These are phyloP conservation scores for Ceratonia siliqua DNA, from an alignment of 306 rosid genomes.

Conservation along the genomic window DNA sequence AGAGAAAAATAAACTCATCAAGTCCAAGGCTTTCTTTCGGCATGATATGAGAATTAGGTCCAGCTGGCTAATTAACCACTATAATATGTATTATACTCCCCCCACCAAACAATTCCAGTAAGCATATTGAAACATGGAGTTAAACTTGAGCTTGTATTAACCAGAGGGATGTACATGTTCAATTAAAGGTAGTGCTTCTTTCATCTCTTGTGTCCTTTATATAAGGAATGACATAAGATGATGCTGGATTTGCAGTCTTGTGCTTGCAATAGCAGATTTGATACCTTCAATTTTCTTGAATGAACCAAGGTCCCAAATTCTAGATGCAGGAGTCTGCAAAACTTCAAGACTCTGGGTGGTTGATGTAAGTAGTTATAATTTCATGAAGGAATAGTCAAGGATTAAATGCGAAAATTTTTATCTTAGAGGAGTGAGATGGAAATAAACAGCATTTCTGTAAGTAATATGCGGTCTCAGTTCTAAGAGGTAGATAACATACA, in stretches of 20 bases:
- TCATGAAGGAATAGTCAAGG: constrained; percentile 14
- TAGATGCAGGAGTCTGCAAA: neutral
- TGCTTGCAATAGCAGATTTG: constrained; percentile 3
- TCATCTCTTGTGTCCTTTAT: neutral
- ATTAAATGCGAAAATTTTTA: neutral
- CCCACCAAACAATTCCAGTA: no score
- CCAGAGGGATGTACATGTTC: neutral
- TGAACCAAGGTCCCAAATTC: neutral
- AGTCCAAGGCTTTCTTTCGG: neutral
- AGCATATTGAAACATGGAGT: constrained; percentile 10
- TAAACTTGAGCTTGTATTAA: neutral
- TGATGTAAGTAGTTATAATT: neutral
- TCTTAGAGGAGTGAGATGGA: neutral
- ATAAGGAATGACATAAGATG: constrained; percentile 2
- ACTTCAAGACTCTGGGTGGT: neutral
- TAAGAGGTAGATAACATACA: constrained; percentile 1
- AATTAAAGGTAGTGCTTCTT: neutral
- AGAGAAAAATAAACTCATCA: neutral
- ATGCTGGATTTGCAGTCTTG: neutral
- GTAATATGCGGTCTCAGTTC: constrained; percentile 15
- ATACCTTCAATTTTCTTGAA: neutral
- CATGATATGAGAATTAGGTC: constrained; percentile 12
- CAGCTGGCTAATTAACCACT: constrained; percentile 9
- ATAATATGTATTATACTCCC: neutral
- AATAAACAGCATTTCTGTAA: constrained; percentile 2